Base-by-base conservation (phyloP, 371 early-diverging fungal species). In the Mucor piriformis region DNA sequence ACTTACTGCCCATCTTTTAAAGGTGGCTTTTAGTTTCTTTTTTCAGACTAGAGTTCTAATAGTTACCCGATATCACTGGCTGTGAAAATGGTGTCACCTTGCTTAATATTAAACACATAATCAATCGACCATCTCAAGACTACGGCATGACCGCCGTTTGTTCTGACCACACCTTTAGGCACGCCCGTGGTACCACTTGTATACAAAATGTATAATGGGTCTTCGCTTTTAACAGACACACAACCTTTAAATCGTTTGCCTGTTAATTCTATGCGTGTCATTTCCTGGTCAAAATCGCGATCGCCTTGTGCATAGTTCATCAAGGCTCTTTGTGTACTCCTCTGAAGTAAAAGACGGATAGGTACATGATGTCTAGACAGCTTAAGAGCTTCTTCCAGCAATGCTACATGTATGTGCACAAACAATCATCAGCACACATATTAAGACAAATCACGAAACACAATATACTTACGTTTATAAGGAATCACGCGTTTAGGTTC, bases 161-260 rank as follows among this genome's bases (percentile, higher is more conserved):
- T 87, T 44, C 96, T 93, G 4, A 94, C 88, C 7, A 98, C 93
- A 20, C 97, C 97, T 82, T 93, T 93, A 20, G 92, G 92, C 6
- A 76, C 67, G 1, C 92, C 93, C 0, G 93, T 93, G 11, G 91
- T 91, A 6, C 97, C 97, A 62, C 89, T 89, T 3, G 97, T 97
- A 80, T 97, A 97, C 10, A 97, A 81, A 59, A 95, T 87, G 50
- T 96, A 98, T 2, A 98, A 76, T 0, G 95, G 94, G 69, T 96
- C 92, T 61, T 91, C 89, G 47, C 91, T 82, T n/a, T 79, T 82
- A 34, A 97, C 94, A 16, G 87, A 68, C 13, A 84, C 90, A 64
- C 88, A 87, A 1, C 59, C 64, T 40, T 70, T 76, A 56, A 79
- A 69, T 6, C 69, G 74, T 0, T 60, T 53, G 6, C 66, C 64